Base-by-base conservation (phyloP, 345 rosid genomes). In the Ricinus communis region DNA sequence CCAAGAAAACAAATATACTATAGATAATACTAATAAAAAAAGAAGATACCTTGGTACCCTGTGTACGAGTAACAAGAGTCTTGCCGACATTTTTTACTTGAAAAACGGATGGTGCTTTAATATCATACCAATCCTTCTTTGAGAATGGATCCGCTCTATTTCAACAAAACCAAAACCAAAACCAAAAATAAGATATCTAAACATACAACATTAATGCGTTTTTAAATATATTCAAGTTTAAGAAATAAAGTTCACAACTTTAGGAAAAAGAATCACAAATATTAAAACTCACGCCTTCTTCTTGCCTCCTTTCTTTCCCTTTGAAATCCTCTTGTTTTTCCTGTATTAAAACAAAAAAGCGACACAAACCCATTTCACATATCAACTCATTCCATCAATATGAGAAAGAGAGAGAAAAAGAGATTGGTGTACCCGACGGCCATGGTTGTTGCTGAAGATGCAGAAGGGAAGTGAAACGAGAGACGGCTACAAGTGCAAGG, bases 111-210 rank as follows among this genome's bases (percentile, higher is more conserved):
- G 99, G 99, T 62, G 99, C 97, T 84, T 95, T 95, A 69, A 92
- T 85, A 63, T 92, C 96, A 62, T 95, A 90, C 99, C 99, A 95
- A 66, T 95, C 99, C 85, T 95, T 95, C 96, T 92, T 90, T 16
- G 99, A 73, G 74, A 89, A 95, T 0, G 98, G 99, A 87, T 95
- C 96, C 51, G 87, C 87, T 30, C 98, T 95, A 66, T 45, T 36
- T 2, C 38, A 55, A 36, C 31, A 51, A 24, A 33, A 2, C 2
- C 2, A 33, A 49, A 66, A 47, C 14, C 64, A 19, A 51, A 47
- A 55, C 10, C 13, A 49, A 43, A 2, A 2, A 46, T 40, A 21
- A 65, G 5, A 45, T 4, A 47, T 16, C 18, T 36, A 25, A 33
- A 43, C 38, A 33, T 33, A 2, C 6, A 33, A 33, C 6, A 33